Percentiles rank a stretch among this genome's conserved stretches.
These are phyloP conservation scores for Akebia trifoliata DNA, from an alignment of 164 flowering plant species.

Conservation along the genomic window DNA sequence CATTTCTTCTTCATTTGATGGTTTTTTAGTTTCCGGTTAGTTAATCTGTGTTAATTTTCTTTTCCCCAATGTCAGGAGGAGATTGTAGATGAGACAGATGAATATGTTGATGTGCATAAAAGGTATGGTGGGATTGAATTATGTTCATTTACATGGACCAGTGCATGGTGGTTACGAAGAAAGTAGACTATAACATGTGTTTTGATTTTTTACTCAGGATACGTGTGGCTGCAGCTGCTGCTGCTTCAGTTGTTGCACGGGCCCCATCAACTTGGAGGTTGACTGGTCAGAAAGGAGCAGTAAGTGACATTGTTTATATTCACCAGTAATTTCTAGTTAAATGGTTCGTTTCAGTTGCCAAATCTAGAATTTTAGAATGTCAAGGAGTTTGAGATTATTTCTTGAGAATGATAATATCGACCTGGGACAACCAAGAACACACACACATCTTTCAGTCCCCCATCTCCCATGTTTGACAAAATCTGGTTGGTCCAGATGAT, in stretches of 20 bases:
- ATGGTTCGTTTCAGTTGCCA: background rate
- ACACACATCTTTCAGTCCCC: too few species aligned
- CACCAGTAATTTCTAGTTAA: background rate
- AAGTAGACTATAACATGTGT: slow-evolving; percentile 1
- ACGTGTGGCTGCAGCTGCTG: slow-evolving; percentile 69
- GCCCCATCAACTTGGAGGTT: slow-evolving; percentile 50
- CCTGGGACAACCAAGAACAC: too few species aligned
- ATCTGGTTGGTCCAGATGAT: too few species aligned
- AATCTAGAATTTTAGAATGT: background rate
- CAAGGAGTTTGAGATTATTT: too few species aligned
- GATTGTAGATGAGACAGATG: slow-evolving; percentile 73
- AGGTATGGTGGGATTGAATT: slow-evolving; percentile 26
- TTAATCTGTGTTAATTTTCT: background rate
- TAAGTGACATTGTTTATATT: slow-evolving; percentile 13
- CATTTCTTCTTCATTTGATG: background rate
- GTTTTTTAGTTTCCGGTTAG: background rate
- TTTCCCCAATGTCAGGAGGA: slow-evolving; percentile 48
- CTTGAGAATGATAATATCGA: too few species aligned
- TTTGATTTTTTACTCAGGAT: slow-evolving; percentile 31
- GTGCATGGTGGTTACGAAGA: background rate
- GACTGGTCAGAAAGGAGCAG: slow-evolving; percentile 36
- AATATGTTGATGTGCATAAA: slow-evolving; percentile 64
- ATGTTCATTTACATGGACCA: background rate
- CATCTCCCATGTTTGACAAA: too few species aligned
- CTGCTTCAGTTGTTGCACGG: slow-evolving; percentile 63